phyloP scores from a whole-genome alignment of 192 early-diverging fungal species.

The Chytriomyces sp. region DNA sequence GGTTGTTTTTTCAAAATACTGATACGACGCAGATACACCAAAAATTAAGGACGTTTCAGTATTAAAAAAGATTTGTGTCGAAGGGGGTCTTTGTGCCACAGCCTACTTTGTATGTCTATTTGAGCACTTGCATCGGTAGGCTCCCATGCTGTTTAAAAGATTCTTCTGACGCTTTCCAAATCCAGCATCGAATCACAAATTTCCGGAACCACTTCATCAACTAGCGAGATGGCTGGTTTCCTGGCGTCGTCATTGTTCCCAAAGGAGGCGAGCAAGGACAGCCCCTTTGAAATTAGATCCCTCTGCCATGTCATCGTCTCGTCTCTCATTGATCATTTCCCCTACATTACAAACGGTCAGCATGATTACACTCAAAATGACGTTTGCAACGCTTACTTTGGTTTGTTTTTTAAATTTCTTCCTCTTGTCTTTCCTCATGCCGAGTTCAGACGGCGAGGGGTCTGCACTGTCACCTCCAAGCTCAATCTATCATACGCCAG shows the following conservation, averaged over 20 bases:
- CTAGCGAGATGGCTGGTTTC: not conserved
- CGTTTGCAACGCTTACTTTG: no score
- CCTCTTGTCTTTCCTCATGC: no score
- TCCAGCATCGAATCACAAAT: not conserved
- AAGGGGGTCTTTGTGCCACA: not conserved
- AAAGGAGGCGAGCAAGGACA: not conserved
- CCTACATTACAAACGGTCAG: not conserved
- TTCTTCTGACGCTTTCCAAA: not conserved
- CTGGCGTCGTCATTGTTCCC: conserved; percentile 7
- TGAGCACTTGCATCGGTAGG: not conserved
- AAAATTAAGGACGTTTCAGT: not conserved
- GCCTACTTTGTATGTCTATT: not conserved
- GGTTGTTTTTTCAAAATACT: not conserved
- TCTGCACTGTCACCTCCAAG: no score
- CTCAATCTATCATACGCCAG: no score
- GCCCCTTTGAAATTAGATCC: conserved; percentile 2
- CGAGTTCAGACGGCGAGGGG: no score
- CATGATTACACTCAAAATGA: not conserved
- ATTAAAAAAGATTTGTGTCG: not conserved
- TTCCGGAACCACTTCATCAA: conserved; percentile 3
- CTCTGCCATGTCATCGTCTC: not conserved
- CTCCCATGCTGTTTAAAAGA: not conserved
- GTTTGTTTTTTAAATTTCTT: no score
- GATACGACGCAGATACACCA: not conserved
- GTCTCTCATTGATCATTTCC: not conserved